Conservation (phyloP, 352 stramenopile genomes). For the Phytophthora brassicae region DNA sequence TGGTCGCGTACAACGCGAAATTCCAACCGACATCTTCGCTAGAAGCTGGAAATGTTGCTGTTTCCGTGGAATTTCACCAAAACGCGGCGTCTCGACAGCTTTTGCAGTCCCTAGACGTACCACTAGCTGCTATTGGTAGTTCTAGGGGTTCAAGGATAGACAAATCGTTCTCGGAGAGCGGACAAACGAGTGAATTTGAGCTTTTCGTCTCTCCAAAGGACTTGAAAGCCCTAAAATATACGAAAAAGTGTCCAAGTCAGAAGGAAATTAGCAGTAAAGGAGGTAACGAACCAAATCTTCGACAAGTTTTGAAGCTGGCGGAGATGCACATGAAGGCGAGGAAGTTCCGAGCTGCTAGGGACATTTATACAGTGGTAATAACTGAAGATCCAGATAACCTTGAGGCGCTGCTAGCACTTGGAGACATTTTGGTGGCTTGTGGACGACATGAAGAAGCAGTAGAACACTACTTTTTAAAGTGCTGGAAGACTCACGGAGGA, state of each 20-base stretch:
- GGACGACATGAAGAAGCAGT: slow-evolving; percentile 40
- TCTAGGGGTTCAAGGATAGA: not conserved
- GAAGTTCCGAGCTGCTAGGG: slow-evolving; percentile 48
- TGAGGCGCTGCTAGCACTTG: slow-evolving; percentile 29
- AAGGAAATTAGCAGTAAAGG: slow-evolving; percentile 10
- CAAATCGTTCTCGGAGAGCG: not conserved
- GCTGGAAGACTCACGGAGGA: slow-evolving; percentile 37
- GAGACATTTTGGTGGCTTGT: slow-evolving; percentile 39
- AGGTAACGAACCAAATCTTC: slow-evolving; percentile 26
- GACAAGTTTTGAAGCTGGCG: slow-evolving; percentile 39
- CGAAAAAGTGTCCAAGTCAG: slow-evolving; percentile 6
- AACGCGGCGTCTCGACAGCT: slow-evolving; percentile 20
- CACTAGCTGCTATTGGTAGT: slow-evolving; percentile 9
- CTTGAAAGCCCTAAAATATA: not conserved
- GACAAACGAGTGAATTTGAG: slow-evolving; percentile 39
- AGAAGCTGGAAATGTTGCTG: slow-evolving; percentile 29
- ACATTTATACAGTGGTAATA: slow-evolving; percentile 54
- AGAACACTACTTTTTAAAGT: slow-evolving; percentile 44
- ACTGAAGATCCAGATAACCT: slow-evolving; percentile 36
- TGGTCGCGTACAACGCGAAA: slow-evolving; percentile 43
- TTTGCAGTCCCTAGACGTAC: slow-evolving; percentile 25
- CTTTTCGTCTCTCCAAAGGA: slow-evolving; percentile 35
- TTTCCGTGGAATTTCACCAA: slow-evolving; percentile 49
- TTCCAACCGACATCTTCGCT: slow-evolving; percentile 33
- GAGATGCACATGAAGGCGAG: slow-evolving; percentile 42